A percentile compares a stretch with the other conserved stretches of the same genome.
Evolutionary conservation across 2,329 filamentous ascomycete species (phyloP).

Genomic region (Dryadomyces quercivorus): DNA sequence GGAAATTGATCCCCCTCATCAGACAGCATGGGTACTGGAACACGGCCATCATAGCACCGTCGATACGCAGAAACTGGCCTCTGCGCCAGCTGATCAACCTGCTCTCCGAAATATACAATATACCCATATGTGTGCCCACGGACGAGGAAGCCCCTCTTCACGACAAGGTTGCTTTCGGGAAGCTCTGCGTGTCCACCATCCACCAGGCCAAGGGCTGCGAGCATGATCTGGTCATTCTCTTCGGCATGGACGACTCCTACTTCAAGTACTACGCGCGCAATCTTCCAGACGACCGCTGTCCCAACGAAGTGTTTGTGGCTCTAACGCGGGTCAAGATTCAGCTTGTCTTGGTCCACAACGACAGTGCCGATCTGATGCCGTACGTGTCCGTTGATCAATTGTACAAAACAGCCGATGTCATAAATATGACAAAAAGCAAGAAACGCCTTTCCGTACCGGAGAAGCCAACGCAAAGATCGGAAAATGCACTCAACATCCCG

Average conservation of each 20-base stretch:
- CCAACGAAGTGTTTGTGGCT: conserved; percentile 1
- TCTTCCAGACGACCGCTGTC: not conserved
- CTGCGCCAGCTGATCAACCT: not conserved
- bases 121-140: not conserved
- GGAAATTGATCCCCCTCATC: not conserved
- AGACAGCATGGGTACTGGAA: not conserved
- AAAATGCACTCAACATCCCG: not conserved
- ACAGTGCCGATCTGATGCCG: not conserved
- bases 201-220: conserved; percentile 3
- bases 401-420: not conserved
- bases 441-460: not conserved
- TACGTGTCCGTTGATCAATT: not conserved
- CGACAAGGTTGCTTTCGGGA: not conserved
- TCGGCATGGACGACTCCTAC: not conserved
- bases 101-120: not conserved
- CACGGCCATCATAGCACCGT: not conserved
- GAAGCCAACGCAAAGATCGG: not conserved
- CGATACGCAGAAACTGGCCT: not conserved
- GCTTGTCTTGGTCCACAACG: not conserved
- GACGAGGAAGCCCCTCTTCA: not conserved
- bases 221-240: not conserved
- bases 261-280: not conserved
- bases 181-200: not conserved
- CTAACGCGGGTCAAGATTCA: not conserved
- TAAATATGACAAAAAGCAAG: not conserved